Conservation (phyloP, 345 rosid species). For the Arabis hirsuta region DNA sequence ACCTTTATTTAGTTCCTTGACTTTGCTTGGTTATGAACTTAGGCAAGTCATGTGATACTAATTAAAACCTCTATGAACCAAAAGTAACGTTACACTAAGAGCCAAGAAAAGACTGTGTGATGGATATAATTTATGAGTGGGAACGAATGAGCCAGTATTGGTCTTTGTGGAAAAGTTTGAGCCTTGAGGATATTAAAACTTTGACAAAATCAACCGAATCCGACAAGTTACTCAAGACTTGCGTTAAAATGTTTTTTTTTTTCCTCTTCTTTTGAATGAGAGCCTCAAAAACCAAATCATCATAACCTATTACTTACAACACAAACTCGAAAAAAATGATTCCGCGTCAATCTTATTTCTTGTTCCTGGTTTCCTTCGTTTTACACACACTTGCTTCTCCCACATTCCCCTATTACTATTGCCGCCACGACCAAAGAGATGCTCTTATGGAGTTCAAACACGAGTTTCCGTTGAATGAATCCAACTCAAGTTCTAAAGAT, state of each 20-base stretch:
- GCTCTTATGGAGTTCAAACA: conserved; percentile 25
- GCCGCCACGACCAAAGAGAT: conserved; percentile 16
- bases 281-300: too few relatives aligned
- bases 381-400: conserved; percentile 13
- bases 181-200: too few relatives aligned
- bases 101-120: background rate
- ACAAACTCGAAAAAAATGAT: background rate
- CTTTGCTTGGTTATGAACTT: too few relatives aligned
- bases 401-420: background rate
- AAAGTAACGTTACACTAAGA: too few relatives aligned
- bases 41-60: too few relatives aligned
- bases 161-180: background rate
- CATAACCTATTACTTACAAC: background rate
- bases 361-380: background rate
- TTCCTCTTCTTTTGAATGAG: too few relatives aligned
- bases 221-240: too few relatives aligned
- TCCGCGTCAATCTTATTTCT: background rate
- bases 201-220: too few relatives aligned
- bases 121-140: too few relatives aligned
- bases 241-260: too few relatives aligned
- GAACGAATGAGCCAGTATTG: background rate
- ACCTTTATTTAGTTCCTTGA: too few relatives aligned
- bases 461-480: background rate
- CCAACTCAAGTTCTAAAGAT: background rate
- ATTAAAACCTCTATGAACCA: too few relatives aligned